phyloP scores from a whole-genome alignment of 495 filamentous ascomycete genomes.

The Glarea lozoyensis region DNA sequence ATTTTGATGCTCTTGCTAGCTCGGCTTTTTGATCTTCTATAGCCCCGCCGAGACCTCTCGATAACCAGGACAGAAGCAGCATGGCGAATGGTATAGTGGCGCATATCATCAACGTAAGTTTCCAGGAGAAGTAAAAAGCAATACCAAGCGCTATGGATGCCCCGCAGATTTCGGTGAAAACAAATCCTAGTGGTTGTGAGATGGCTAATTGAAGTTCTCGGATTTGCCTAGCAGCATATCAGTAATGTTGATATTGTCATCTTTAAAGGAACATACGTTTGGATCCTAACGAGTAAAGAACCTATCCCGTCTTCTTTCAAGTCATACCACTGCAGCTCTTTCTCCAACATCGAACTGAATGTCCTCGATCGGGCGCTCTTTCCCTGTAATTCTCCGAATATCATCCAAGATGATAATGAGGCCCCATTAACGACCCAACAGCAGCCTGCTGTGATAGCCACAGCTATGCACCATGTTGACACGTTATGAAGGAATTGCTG shows the following conservation, averaged over 20 bases:
- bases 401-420: slow-evolving; percentile 60
- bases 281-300: slow-evolving; percentile 58
- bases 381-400: slow-evolving; percentile 76
- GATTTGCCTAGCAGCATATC: slow-evolving; percentile 49
- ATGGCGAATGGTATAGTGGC: slow-evolving; percentile 63
- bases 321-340: slow-evolving; percentile 82
- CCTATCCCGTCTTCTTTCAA: slow-evolving; percentile 58
- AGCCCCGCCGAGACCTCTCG: slow-evolving; percentile 49
- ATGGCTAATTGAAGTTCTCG: slow-evolving; percentile 74
- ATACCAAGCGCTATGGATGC: slow-evolving; percentile 54
- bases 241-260: neutral
- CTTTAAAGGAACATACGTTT: slow-evolving; percentile 53
- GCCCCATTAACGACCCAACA: slow-evolving; percentile 56
- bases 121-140: slow-evolving; percentile 74
- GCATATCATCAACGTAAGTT: slow-evolving; percentile 74
- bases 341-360: slow-evolving; percentile 58
- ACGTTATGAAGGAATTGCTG: slow-evolving; percentile 45
- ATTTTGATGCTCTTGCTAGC: slow-evolving; percentile 63
- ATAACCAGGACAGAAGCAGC: slow-evolving; percentile 42
- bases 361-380: slow-evolving; percentile 50
- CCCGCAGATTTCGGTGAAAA: slow-evolving; percentile 52
- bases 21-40: slow-evolving; percentile 62
- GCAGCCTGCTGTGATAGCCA: slow-evolving; percentile 50
- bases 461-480: slow-evolving; percentile 44
- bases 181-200: slow-evolving; percentile 67